These are phyloP conservation scores for Pseudocercospora fijiensis DNA, from an alignment of 2,329 filamentous ascomycete genomes.

Conservation along the genomic window DNA sequence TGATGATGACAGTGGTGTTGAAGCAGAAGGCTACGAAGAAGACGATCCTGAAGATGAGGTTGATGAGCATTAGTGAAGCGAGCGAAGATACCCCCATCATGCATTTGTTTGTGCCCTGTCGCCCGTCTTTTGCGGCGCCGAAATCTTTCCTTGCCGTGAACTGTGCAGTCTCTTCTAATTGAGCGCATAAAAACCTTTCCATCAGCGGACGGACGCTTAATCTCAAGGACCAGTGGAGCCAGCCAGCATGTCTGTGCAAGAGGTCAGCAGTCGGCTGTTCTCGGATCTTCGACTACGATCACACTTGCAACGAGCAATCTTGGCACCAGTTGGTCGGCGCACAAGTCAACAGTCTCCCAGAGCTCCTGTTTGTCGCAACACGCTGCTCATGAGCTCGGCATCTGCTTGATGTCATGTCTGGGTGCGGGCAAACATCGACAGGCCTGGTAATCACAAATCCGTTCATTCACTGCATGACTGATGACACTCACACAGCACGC, in stretches of 20 bases:
- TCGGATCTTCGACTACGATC: too few species aligned
- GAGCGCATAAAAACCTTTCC: too few species aligned
- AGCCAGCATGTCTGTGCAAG: too few species aligned
- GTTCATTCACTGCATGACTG: not conserved
- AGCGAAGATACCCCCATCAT: constrained; percentile 21
- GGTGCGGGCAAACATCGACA: not conserved
- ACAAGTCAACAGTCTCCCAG: not conserved
- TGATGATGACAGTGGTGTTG: constrained; percentile 20
- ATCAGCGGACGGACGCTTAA: too few species aligned
- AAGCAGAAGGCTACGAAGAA: constrained; percentile 20
- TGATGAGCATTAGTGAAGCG: constrained; percentile 12
- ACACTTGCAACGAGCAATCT: too few species aligned
- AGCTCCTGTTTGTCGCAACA: not conserved
- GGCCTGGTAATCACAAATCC: constrained; percentile 1
- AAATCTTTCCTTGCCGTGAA: not conserved
- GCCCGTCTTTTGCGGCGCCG: not conserved
- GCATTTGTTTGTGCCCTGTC: constrained; percentile 2
- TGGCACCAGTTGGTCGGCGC: not conserved
- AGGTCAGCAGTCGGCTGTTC: too few species aligned
- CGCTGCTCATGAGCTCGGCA: not conserved
- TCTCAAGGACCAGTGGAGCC: too few species aligned
- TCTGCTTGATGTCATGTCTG: not conserved
- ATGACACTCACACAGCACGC: not conserved
- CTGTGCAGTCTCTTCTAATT: not conserved
- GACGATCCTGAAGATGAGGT: constrained; percentile 20